Evolutionary conservation across 306 rosid species (phyloP).

Genomic region (Fragaria vesca): DNA sequence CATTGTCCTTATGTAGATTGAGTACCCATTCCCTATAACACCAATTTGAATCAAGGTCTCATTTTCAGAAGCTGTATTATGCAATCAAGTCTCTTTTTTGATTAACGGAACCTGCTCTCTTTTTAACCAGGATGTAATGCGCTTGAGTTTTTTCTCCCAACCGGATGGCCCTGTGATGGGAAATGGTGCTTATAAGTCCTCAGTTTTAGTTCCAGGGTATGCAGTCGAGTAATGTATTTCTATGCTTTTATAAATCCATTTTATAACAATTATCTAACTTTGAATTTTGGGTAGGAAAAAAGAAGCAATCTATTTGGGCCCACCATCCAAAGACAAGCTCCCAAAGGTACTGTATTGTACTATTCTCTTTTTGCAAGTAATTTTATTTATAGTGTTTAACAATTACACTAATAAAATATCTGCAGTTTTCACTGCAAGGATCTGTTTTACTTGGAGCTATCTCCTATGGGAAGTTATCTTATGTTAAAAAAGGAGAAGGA

Average conservation of each 20-base stretch:
- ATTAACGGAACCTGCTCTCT: slow-evolving; percentile 4
- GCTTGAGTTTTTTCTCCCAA: slow-evolving; percentile 79
- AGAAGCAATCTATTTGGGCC: slow-evolving; percentile 86
- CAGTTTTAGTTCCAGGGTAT: slow-evolving; percentile 82
- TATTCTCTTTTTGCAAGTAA: neutral
- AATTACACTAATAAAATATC: slow-evolving; percentile 12
- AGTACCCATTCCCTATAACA: neutral
- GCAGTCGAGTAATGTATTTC: slow-evolving; percentile 32
- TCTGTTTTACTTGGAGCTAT: slow-evolving; percentile 81
- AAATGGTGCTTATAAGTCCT: slow-evolving; percentile 72
- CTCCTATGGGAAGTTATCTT: slow-evolving; percentile 75
- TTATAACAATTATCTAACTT: slow-evolving; percentile 24
- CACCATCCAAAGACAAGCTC: slow-evolving; percentile 84
- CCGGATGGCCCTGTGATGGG: slow-evolving; percentile 93
- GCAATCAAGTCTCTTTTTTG: neutral
- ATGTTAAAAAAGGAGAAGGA: slow-evolving; percentile 40
- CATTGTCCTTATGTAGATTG: neutral
- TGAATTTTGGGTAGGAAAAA: slow-evolving; percentile 51
- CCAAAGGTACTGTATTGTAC: slow-evolving; percentile 61
- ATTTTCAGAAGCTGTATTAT: neutral
- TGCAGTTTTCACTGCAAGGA: slow-evolving; percentile 74
- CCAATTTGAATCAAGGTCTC: slow-evolving; percentile 4
- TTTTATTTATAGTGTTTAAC: slow-evolving; percentile 14
- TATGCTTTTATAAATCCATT: slow-evolving; percentile 14
- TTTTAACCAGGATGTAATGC: slow-evolving; percentile 61